phyloP scores from a whole-genome alignment of 345 rosid species.

The Linum trigynum region DNA sequence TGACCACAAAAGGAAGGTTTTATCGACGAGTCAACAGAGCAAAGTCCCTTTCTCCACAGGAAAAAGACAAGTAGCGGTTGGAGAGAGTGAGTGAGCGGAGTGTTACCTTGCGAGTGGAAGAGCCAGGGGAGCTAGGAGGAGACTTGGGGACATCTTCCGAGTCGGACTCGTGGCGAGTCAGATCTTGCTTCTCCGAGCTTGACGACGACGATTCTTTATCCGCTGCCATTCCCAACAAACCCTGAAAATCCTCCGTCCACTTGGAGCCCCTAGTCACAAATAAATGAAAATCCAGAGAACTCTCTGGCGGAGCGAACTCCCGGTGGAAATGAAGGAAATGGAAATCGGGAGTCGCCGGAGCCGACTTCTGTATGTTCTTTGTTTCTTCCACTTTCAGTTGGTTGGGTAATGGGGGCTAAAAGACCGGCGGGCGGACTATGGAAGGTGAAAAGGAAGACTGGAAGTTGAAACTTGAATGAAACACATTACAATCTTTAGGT shows the following conservation, averaged over 20 bases:
- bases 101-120: conserved; percentile 69
- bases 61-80: not conserved
- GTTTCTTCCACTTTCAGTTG: not conserved
- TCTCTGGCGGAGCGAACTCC: no score
- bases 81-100: not conserved
- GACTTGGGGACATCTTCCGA: conserved; percentile 48
- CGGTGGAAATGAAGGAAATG: not conserved
- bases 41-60: no score
- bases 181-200: conserved; percentile 48
- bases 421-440: no score
- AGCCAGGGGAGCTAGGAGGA: conserved; percentile 59
- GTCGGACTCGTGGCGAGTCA: conserved; percentile 34
- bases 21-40: no score
- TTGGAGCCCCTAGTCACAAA: not conserved
- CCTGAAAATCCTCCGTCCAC: not conserved
- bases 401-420: not conserved
- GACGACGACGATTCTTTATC: conserved; percentile 36
- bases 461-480: not conserved
- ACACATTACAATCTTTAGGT: no score
- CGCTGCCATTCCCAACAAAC: conserved; percentile 26
- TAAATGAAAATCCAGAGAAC: no score
- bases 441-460: not conserved
- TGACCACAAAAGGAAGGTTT: no score
- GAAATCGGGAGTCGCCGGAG: not conserved
- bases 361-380: not conserved